These are phyloP conservation scores for Termitomyces bulborhizus DNA, from an alignment of 768 basidiomycete genomes.

Conservation along the genomic window DNA sequence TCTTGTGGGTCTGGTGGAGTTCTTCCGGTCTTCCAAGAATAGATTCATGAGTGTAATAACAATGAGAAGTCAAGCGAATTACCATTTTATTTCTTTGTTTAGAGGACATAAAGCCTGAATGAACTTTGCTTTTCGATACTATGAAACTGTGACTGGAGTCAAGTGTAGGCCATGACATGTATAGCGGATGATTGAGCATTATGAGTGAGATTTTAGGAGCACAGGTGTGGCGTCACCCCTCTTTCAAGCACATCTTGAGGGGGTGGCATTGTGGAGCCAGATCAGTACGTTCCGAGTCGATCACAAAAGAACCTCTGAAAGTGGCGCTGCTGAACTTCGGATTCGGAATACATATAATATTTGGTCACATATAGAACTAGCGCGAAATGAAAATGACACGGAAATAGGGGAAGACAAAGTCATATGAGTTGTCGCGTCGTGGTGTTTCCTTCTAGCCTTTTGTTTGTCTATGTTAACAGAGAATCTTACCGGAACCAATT, in stretches of 20 bases:
- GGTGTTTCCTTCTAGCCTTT: neutral
- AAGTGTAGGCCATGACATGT: neutral
- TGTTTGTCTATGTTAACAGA: constrained; percentile 5
- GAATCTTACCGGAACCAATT: neutral
- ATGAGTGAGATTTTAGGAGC: neutral
- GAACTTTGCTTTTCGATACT: no score
- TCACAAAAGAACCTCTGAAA: neutral
- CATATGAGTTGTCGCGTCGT: no score
- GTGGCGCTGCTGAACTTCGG: neutral
- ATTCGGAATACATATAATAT: no score
- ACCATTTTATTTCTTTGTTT: neutral
- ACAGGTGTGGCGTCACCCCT: neutral
- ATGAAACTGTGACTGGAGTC: neutral
- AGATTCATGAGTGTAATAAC: neutral
- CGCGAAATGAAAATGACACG: no score
- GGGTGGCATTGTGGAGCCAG: neutral
- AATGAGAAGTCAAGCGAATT: no score
- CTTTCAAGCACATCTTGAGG: neutral
- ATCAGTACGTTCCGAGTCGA: neutral
- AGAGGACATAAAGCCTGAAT: neutral
- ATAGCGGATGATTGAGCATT: neutral
- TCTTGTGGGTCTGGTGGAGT: neutral
- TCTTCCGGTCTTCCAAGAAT: neutral
- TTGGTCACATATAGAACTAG: no score
- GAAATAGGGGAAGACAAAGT: neutral